Base-by-base conservation (phyloP, 2,329 filamentous ascomycete species). In the Scedosporium apiospermum region DNA sequence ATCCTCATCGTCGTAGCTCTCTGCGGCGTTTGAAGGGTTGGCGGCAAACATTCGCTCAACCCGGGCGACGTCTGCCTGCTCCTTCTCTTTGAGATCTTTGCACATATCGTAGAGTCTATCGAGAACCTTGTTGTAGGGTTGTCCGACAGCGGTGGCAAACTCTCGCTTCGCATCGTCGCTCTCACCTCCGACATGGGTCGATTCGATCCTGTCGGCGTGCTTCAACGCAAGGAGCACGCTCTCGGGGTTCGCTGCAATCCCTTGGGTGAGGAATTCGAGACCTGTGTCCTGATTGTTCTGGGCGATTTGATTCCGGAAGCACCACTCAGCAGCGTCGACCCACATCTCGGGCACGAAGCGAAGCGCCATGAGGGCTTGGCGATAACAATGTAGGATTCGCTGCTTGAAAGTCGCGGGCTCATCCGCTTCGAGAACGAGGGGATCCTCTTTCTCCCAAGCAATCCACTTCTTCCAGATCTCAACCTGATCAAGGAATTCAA, bases 271-370 rank as follows among this genome's bases (percentile, higher is more conserved):
- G 69, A 98, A 90, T 9, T 91, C 86, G 26, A 88, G 85, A 10
- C 91, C 92, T 64, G 76, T 70, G 5, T 81, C 77, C 64, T 81
- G 79, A 57, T 82, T 82, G 42, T 91, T 88, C 55, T 85, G 77
- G 9, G 75, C 71, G 67, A 93, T 77, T 55, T 84, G 84, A 68
- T 95, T 92, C 62, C 88, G 83, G 69, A 92, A 92, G 73, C 91
- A 96, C 85, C 93, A 98, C 67, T 96, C 90, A 0, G 93, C 90
- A 9, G 92, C 93, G 64, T 97, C 92, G 59, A 92, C 93, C 95
- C 95, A 99, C 68, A 97, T 87, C 71, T 96, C 90, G 3, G 95
- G 93, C 85, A 93, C 95, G 75, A 98, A 99, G 60, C 93, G 87
- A 62, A 99, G 78, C 3, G 92, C 88, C 89, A 97, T 96, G 57